These are phyloP conservation scores for Coelastrella sp. DNA, from an alignment of 139 green algal genomes.

Conservation along the genomic window DNA sequence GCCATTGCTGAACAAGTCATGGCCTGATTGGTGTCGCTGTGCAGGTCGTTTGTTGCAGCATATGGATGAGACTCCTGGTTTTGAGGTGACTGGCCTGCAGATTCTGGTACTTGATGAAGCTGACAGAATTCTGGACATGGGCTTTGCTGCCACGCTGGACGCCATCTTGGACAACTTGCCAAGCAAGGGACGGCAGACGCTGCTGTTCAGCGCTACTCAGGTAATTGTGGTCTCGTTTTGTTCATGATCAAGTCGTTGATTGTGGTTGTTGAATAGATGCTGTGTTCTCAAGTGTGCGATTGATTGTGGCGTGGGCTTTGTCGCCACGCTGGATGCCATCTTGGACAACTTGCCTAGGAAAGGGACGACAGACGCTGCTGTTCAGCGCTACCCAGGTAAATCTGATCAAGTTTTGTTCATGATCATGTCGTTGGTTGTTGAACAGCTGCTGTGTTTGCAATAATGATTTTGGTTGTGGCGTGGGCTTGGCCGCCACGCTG, in stretches of 20 bases:
- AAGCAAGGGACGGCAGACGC: conserved; percentile 80
- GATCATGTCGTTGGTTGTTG: too few relatives aligned
- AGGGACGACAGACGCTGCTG: too few relatives aligned
- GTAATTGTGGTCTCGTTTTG: too few relatives aligned
- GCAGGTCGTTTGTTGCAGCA: conserved; percentile 97
- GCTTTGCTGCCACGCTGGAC: conserved; percentile 92
- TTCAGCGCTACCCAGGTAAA: too few relatives aligned
- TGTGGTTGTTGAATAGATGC: too few relatives aligned
- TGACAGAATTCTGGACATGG: conserved; percentile 97
- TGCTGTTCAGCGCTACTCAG: conserved; percentile 91
- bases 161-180: conserved; percentile 97
- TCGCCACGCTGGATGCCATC: too few relatives aligned
- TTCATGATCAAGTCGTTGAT: too few relatives aligned
- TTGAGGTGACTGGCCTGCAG: conserved; percentile 86
- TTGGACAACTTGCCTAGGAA: too few relatives aligned
- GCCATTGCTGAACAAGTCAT: not conserved
- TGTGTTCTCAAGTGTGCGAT: not conserved
- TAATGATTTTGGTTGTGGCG: too few relatives aligned
- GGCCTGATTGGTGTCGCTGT: not conserved
- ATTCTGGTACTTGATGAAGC: conserved; percentile 98
- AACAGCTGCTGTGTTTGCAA: too few relatives aligned
- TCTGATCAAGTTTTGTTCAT: too few relatives aligned
- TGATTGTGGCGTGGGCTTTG: not conserved
- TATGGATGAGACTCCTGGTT: conserved; percentile 99
- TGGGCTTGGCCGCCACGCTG: conserved; percentile 91